Conservation (phyloP, 1,139 yeast genomes). For the Candida sojae region DNA sequence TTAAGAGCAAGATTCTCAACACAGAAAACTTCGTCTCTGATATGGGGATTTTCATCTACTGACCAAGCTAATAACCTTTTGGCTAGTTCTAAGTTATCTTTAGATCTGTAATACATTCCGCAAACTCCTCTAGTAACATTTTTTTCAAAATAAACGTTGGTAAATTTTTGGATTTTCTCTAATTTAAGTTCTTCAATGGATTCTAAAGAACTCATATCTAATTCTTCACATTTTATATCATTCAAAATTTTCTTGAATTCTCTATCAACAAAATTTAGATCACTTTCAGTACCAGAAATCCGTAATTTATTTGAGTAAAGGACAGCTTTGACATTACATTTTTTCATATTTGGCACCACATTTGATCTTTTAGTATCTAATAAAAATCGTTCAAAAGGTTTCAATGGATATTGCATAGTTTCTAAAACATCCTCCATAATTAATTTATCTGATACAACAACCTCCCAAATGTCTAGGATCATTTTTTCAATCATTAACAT, state of each 20-base stretch:
- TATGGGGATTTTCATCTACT: slow-evolving; percentile 36
- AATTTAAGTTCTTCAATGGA: slow-evolving; percentile 28
- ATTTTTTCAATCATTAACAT: slow-evolving; percentile 23
- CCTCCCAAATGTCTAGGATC: slow-evolving; percentile 40
- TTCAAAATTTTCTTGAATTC: slow-evolving; percentile 4
- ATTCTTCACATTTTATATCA: slow-evolving; percentile 22
- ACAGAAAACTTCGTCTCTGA: slow-evolving; percentile 18
- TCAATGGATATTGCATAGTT: slow-evolving; percentile 14
- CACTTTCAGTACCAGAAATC: slow-evolving; percentile 6
- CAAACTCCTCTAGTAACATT: slow-evolving; percentile 16
- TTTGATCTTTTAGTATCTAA: slow-evolving; percentile 17
- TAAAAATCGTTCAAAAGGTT: slow-evolving; percentile 44
- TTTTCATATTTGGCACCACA: slow-evolving; percentile 2
- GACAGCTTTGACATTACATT: slow-evolving; percentile 2
- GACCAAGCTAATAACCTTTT: slow-evolving; percentile 43
- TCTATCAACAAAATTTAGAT: slow-evolving; percentile 5
- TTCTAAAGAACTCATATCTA: slow-evolving; percentile 32
- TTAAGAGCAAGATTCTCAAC: slow-evolving; percentile 5
- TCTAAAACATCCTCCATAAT: slow-evolving; percentile 41
- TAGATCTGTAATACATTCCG: slow-evolving; percentile 4
- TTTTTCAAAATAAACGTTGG: slow-evolving; percentile 37
- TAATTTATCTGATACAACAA: slow-evolving; percentile 28
- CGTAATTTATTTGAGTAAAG: slow-evolving; percentile 2
- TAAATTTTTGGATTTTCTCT: slow-evolving; percentile 26
- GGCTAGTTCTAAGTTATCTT: slow-evolving; percentile 29